Evolutionary conservation across 2,329 filamentous ascomycete species (phyloP).

Genomic region (Alternaria atra): DNA sequence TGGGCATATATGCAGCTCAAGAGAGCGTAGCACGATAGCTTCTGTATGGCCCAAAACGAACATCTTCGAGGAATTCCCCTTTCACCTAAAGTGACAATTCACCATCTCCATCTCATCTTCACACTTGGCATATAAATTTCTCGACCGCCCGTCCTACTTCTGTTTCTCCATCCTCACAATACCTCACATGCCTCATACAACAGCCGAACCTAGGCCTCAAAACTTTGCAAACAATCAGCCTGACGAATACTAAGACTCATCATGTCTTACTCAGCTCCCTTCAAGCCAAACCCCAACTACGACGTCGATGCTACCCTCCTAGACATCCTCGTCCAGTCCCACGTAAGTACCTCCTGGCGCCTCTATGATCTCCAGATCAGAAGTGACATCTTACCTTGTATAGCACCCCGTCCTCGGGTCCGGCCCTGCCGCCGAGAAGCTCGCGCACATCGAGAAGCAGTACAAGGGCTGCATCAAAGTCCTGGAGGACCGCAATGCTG

Average conservation of each 20-base stretch:
- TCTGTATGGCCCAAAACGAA: background rate
- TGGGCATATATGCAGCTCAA: background rate
- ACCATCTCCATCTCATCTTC: background rate
- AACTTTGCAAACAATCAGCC: background rate
- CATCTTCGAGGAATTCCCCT: background rate
- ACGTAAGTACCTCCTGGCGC: background rate
- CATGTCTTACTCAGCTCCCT: background rate
- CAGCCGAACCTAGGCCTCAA: background rate
- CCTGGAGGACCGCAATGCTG: background rate
- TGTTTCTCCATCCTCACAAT: background rate
- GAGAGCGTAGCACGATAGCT: slow-evolving; percentile 3
- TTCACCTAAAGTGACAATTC: background rate
- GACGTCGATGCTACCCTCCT: background rate
- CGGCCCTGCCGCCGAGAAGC: background rate
- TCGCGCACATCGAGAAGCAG: background rate
- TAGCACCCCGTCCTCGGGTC: background rate
- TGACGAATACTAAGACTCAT: background rate
- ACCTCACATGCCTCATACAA: background rate
- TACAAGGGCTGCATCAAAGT: background rate
- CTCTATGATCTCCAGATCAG: background rate
- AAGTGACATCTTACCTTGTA: background rate
- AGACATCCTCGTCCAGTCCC: background rate
- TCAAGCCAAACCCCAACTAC: background rate
- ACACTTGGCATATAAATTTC: background rate
- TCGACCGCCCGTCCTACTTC: background rate